Evolutionary conservation across 2,329 filamentous ascomycete genomes (phyloP).

Genomic region (Seiridium cupressi): DNA sequence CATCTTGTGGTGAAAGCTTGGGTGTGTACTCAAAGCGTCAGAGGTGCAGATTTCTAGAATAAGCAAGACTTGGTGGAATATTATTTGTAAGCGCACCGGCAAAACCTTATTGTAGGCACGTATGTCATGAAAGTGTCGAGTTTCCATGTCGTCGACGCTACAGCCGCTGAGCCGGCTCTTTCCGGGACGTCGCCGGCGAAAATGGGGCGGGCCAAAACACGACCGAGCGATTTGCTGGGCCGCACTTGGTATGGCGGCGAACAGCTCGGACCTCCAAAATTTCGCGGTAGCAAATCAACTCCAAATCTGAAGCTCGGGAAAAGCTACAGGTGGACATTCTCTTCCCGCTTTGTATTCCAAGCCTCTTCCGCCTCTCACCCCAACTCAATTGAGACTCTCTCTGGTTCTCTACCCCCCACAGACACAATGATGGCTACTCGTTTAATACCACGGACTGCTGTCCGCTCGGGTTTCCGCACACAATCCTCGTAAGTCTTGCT

Average conservation of each 20-base stretch:
- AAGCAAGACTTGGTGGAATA: too few relatives aligned
- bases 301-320: conserved; percentile 1
- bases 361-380: background rate
- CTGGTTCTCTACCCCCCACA: conserved; percentile 13
- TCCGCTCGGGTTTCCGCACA: conserved; percentile 53
- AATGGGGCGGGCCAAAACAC: background rate
- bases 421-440: conserved; percentile 58
- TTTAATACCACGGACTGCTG: conserved; percentile 57
- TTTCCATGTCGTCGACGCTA: background rate
- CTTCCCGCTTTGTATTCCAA: conserved; percentile 8
- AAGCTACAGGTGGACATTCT: background rate
- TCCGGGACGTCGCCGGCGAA: background rate
- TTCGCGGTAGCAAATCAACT: conserved; percentile 7
- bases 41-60: too few relatives aligned
- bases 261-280: conserved; percentile 18
- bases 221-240: background rate
- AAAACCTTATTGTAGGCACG: too few relatives aligned
- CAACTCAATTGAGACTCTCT: conserved; percentile 1
- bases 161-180: conserved; percentile 5
- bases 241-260: background rate
- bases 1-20: too few relatives aligned
- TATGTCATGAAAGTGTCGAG: too few relatives aligned
- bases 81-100: too few relatives aligned
- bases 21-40: too few relatives aligned
- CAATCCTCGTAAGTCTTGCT: conserved; percentile 47